phyloP scores from a whole-genome alignment of 805 yeast species.

The Candida pseudofarinosa region DNA sequence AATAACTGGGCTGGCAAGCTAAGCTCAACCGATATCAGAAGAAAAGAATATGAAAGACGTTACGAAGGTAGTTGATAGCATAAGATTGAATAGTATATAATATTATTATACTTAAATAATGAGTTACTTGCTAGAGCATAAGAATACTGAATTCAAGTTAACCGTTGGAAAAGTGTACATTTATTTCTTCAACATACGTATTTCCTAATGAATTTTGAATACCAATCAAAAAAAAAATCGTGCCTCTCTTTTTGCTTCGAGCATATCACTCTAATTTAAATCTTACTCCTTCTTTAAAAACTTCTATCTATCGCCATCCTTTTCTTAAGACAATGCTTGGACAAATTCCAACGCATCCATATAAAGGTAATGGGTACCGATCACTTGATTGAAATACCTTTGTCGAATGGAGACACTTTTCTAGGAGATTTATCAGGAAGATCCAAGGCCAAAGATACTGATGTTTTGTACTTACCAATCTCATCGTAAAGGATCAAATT shows the following conservation, averaged over 20 bases:
- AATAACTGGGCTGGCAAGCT: conserved; percentile 63
- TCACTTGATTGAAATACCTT: conserved; percentile 40
- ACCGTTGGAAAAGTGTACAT: too few species aligned
- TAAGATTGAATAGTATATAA: neutral
- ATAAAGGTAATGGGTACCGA: neutral
- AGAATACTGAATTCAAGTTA: too few species aligned
- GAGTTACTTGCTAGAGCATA: too few species aligned
- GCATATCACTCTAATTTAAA: too few species aligned
- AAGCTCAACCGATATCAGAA: conserved; percentile 79
- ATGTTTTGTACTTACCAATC: conserved; percentile 32
- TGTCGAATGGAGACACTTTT: conserved; percentile 32
- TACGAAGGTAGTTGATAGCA: neutral
- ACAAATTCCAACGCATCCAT: neutral
- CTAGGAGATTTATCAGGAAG: conserved; percentile 77
- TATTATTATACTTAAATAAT: too few species aligned
- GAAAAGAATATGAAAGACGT: conserved; percentile 11
- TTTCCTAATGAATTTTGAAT: too few species aligned
- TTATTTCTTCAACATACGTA: too few species aligned
- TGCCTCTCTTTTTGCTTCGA: too few species aligned
- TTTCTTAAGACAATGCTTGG: too few species aligned
- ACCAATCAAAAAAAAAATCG: too few species aligned
- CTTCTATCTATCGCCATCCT: too few species aligned
- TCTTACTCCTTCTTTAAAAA: too few species aligned
- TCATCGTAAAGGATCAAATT: conserved; percentile 54
- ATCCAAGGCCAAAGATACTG: conserved; percentile 70